A percentile compares a stretch with the other conserved stretches of the same genome.
phyloP scores from a whole-genome alignment of 192 early-diverging fungal species.

The Gaertneriomyces semiglobifer region DNA sequence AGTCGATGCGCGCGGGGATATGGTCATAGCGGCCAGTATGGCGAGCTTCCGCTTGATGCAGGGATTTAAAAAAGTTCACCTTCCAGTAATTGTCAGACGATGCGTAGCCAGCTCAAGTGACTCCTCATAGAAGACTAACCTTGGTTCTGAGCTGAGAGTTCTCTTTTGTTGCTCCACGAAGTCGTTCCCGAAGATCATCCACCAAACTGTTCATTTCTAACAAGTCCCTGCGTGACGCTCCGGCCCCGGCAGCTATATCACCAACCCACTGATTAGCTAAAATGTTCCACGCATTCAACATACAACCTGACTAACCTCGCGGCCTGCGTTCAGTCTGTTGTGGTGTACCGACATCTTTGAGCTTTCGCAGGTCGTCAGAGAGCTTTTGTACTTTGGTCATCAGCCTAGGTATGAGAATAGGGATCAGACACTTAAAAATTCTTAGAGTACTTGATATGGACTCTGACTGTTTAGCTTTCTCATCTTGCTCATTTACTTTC shows the following conservation, averaged over 20 bases:
- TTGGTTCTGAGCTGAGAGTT: constrained; percentile 42
- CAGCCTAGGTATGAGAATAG: constrained; percentile 27
- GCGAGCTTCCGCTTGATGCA: constrained; percentile 53
- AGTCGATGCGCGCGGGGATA: constrained; percentile 50
- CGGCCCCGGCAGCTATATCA: not conserved
- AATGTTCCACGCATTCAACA: no score
- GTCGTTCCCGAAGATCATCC: constrained; percentile 32
- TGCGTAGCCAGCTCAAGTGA: not conserved
- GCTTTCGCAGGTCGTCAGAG: constrained; percentile 36
- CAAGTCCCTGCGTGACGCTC: constrained; percentile 12
- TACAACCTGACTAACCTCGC: no score
- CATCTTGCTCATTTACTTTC: constrained; percentile 46
- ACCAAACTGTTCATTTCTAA: constrained; percentile 37
- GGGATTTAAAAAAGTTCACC: constrained; percentile 46
- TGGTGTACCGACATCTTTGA: constrained; percentile 4
- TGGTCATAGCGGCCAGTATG: constrained; percentile 50
- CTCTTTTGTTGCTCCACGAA: constrained; percentile 41
- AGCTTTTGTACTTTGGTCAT: constrained; percentile 46
- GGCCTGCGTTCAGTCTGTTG: no score
- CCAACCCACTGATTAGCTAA: not conserved
- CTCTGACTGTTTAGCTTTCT: constrained; percentile 45
- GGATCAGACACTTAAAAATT: not conserved
- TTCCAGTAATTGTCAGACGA: constrained; percentile 8
- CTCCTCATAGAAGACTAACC: constrained; percentile 12
- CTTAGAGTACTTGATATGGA: constrained; percentile 3